Percentiles rank a stretch among this genome's conserved stretches.
Conservation (phyloP, 306 rosid genomes). For the Fragaria vesca region DNA sequence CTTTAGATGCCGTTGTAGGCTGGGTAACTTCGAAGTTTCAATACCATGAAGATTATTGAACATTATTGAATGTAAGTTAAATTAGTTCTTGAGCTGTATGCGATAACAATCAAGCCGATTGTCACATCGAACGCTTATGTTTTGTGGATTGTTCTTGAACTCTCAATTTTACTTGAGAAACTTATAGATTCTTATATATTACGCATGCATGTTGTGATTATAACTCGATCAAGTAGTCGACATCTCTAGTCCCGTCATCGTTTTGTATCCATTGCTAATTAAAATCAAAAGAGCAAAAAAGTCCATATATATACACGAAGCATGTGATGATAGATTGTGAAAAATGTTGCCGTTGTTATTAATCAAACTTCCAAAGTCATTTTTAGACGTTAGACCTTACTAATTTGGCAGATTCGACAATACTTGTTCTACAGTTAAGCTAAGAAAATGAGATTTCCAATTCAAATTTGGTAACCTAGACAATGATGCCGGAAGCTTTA, state of each 20-base stretch:
- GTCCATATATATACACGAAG: background rate
- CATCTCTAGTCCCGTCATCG: background rate
- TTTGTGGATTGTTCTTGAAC: background rate
- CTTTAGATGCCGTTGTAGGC: background rate
- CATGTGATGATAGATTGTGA: background rate
- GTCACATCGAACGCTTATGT: too few relatives aligned
- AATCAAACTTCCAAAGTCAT: background rate
- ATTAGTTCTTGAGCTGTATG: too few relatives aligned
- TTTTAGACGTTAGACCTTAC: background rate
- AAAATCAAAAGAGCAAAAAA: background rate
- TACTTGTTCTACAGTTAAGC: background rate
- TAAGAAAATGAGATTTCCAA: background rate
- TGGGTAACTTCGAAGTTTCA: background rate
- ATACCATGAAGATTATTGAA: too few relatives aligned
- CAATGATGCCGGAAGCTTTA: background rate
- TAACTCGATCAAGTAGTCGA: background rate
- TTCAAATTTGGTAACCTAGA: background rate
- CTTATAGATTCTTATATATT: too few relatives aligned
- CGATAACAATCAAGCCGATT: too few relatives aligned
- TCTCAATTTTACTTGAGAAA: too few relatives aligned
- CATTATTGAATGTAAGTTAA: too few relatives aligned
- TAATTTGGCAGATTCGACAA: background rate
- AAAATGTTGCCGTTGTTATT: background rate
- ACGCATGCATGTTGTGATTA: too few relatives aligned
- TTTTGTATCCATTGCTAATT: background rate